These are phyloP conservation scores for Ambispora gerdemannii DNA, from an alignment of 192 early-diverging fungal species.

Conservation along the genomic window DNA sequence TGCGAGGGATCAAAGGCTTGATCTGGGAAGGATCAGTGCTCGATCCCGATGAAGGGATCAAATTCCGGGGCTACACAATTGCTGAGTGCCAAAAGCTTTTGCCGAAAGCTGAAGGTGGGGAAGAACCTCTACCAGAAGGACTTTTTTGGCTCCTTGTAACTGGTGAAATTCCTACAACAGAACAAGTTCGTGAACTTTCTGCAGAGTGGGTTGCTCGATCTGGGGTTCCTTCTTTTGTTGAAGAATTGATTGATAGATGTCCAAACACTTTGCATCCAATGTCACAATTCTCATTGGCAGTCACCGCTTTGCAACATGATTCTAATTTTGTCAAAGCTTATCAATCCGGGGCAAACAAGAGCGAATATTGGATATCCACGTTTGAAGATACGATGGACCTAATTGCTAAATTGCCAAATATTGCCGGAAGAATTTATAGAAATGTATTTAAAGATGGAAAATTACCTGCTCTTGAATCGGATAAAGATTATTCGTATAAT, in stretches of 20 bases:
- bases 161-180: constrained; percentile 91
- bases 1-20: constrained; percentile 99
- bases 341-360: constrained; percentile 85
- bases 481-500: constrained; percentile 95
- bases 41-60: constrained; percentile 97
- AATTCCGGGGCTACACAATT: constrained; percentile 95
- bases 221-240: constrained; percentile 88
- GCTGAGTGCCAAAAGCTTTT: constrained; percentile 93
- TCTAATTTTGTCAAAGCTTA: constrained; percentile 96
- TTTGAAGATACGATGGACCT: constrained; percentile 98
- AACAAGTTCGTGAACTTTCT: constrained; percentile 88
- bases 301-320: constrained; percentile 97
- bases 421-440: constrained; percentile 98
- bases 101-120: constrained; percentile 81
- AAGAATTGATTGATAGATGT: constrained; percentile 97
- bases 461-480: constrained; percentile 77
- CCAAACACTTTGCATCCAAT: constrained; percentile 98
- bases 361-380: constrained; percentile 93
- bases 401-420: constrained; percentile 94
- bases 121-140: constrained; percentile 95
- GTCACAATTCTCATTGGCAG: constrained; percentile 96
- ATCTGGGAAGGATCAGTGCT: constrained; percentile 98
- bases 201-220: constrained; percentile 96
- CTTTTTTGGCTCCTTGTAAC: constrained; percentile 98
- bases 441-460: constrained; percentile 99